These are phyloP conservation scores for Conidiobolus incongruus DNA, from an alignment of 371 early-diverging fungal genomes.

Conservation along the genomic window DNA sequence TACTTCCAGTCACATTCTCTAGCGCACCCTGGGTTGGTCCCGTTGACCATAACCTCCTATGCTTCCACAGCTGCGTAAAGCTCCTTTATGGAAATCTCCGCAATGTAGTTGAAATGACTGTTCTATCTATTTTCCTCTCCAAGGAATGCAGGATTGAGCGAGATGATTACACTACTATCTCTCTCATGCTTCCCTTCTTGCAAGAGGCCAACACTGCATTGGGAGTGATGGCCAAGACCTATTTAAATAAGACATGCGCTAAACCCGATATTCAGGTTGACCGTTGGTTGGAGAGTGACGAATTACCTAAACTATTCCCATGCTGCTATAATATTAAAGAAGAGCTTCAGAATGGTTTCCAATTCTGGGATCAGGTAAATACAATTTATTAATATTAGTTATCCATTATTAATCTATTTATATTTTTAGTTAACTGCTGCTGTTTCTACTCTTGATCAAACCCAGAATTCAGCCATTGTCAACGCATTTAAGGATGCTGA, in stretches of 20 bases:
- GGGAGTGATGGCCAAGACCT: slow-evolving; percentile 21
- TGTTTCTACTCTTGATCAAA: no score
- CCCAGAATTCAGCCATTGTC: no score
- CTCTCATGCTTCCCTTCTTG: slow-evolving; percentile 19
- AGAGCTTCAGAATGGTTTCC: slow-evolving; percentile 21
- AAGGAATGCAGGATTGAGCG: slow-evolving; percentile 10
- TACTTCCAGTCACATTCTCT: slow-evolving; percentile 22
- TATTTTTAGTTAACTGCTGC: no score
- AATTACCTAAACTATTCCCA: slow-evolving; percentile 13
- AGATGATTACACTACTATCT: neutral
- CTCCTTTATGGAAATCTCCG: slow-evolving; percentile 29
- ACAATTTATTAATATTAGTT: no score
- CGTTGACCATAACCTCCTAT: slow-evolving; percentile 44
- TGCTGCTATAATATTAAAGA: slow-evolving; percentile 13
- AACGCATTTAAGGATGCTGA: no score
- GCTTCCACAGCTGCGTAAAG: slow-evolving; percentile 41
- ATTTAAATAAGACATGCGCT: slow-evolving; percentile 13
- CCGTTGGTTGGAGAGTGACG: slow-evolving; percentile 3
- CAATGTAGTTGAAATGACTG: slow-evolving; percentile 31
- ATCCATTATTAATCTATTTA: no score
- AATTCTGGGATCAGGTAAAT: slow-evolving; percentile 22
- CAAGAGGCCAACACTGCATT: slow-evolving; percentile 28
- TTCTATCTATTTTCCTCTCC: slow-evolving; percentile 25
- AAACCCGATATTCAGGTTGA: neutral
- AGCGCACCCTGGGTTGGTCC: slow-evolving; percentile 33